Conservation (phyloP, 129 eudicot species). For the Flaveria trinervia region DNA sequence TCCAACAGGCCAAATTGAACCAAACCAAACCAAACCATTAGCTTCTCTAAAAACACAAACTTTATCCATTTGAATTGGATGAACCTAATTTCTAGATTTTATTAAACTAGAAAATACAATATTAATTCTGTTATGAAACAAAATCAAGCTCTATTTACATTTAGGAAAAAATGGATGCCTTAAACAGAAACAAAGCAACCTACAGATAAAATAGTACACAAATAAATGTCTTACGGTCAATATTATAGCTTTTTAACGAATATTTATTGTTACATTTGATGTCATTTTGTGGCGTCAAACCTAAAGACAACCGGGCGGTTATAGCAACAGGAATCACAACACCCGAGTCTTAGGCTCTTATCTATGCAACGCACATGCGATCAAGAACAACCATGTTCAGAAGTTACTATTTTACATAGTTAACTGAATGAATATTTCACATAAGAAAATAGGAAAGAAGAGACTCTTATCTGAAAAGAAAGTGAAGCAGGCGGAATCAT, state of each 20-base stretch:
- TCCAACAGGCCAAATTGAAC: no score
- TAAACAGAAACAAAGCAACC: not conserved
- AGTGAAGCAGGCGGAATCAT: conserved; percentile 27
- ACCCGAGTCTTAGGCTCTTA: not conserved
- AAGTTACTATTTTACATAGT: conserved; percentile 14
- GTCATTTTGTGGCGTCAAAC: not conserved
- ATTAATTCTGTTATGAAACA: not conserved
- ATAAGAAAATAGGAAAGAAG: not conserved
- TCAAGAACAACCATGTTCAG: conserved; percentile 2
- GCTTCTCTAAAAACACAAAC: no score
- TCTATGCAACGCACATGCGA: not conserved
- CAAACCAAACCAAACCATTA: no score
- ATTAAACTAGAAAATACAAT: no score
- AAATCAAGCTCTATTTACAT: no score
- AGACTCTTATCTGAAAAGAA: conserved; percentile 16
- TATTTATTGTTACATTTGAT: not conserved
- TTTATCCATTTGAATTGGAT: not conserved
- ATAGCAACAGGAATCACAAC: not conserved
- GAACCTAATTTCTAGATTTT: not conserved
- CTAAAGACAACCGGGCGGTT: not conserved
- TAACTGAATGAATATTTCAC: conserved; percentile 2
- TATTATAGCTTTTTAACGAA: not conserved
- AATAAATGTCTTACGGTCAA: not conserved
- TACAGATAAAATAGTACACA: not conserved
- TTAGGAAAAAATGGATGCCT: no score